A percentile compares a stretch with the other conserved stretches of the same genome.
These are phyloP conservation scores for Periglandula ipomoeae DNA, from an alignment of 2,329 filamentous ascomycete genomes.

Conservation along the genomic window DNA sequence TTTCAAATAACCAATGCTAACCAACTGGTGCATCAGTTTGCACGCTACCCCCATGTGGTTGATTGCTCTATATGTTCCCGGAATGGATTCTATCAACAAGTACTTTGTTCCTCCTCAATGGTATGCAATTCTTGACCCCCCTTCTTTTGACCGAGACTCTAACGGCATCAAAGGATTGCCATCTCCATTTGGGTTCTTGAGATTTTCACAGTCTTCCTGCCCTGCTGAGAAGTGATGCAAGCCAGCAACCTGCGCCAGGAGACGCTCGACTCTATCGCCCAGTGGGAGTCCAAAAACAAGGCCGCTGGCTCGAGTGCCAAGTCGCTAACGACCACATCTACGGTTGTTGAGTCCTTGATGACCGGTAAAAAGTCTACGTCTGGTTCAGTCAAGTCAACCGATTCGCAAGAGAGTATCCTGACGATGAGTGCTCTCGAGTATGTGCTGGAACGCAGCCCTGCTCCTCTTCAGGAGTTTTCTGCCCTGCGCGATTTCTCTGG, in stretches of 20 bases:
- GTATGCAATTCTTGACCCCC: constrained; percentile 34
- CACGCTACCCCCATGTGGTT: constrained; percentile 58
- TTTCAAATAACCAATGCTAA: background rate
- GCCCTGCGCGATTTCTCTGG: constrained; percentile 59
- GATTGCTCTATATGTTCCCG: constrained; percentile 41
- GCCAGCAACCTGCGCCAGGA: constrained; percentile 30
- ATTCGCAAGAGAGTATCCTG: constrained; percentile 33
- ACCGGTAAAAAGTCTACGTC: constrained; percentile 24
- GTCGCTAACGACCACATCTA: constrained; percentile 13
- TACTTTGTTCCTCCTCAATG: constrained; percentile 50
- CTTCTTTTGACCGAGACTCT: constrained; percentile 25
- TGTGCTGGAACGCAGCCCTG: constrained; percentile 48
- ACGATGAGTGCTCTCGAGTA: constrained; percentile 55
- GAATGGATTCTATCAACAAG: constrained; percentile 24
- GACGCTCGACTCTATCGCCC: constrained; percentile 33
- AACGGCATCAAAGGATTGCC: constrained; percentile 21
- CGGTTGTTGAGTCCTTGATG: constrained; percentile 18
- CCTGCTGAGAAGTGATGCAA: constrained; percentile 47
- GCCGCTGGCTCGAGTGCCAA: constrained; percentile 11
- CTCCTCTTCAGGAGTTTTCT: constrained; percentile 54
- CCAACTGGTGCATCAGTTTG: constrained; percentile 29
- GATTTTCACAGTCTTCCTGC: constrained; percentile 52
- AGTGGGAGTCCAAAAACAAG: constrained; percentile 32
- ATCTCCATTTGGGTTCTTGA: constrained; percentile 52
- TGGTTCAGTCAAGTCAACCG: constrained; percentile 16